phyloP scores from a whole-genome alignment of 352 stramenopile species.

The Pythium scleroteichum region DNA sequence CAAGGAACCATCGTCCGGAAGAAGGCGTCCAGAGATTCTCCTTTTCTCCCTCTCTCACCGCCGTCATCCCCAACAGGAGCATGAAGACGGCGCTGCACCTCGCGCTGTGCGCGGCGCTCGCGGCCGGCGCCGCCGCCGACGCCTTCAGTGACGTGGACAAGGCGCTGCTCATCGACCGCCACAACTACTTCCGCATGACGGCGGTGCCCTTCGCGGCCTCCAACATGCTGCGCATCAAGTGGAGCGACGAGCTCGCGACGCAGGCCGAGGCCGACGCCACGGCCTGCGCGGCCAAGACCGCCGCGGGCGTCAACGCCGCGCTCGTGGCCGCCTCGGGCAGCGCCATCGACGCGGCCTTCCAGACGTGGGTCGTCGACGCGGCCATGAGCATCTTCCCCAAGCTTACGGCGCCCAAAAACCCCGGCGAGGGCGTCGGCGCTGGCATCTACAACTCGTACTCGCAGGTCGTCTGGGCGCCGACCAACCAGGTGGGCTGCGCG shows the following conservation, averaged over 20 bases:
- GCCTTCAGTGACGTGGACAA: slow-evolving; percentile 35
- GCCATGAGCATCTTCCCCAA: slow-evolving; percentile 48
- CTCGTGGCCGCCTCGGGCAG: slow-evolving; percentile 26
- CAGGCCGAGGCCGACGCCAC: slow-evolving; percentile 40
- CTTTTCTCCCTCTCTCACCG: background rate
- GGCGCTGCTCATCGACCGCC: slow-evolving; percentile 68
- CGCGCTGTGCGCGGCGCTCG: slow-evolving; percentile 9
- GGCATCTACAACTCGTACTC: slow-evolving; percentile 77
- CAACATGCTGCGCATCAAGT: slow-evolving; percentile 72
- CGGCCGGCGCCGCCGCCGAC: slow-evolving; percentile 2
- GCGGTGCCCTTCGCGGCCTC: slow-evolving; percentile 58
- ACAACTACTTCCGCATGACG: slow-evolving; percentile 83
- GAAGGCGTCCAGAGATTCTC: no score
- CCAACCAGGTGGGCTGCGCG: slow-evolving; percentile 63
- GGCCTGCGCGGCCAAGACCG: slow-evolving; percentile 37
- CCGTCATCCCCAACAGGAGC: background rate
- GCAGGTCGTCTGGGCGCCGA: slow-evolving; percentile 68
- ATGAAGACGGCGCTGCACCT: slow-evolving; percentile 17
- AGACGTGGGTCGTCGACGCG: slow-evolving; percentile 60
- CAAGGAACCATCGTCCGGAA: background rate
- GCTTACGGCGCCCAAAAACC: slow-evolving; percentile 41
- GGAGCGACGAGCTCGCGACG: slow-evolving; percentile 46
- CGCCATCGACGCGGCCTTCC: slow-evolving; percentile 54
- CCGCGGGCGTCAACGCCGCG: slow-evolving; percentile 52
- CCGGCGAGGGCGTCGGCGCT: slow-evolving; percentile 47